These are phyloP conservation scores for Coemansia pectinata DNA, from an alignment of 192 early-diverging fungal species.

Conservation along the genomic window DNA sequence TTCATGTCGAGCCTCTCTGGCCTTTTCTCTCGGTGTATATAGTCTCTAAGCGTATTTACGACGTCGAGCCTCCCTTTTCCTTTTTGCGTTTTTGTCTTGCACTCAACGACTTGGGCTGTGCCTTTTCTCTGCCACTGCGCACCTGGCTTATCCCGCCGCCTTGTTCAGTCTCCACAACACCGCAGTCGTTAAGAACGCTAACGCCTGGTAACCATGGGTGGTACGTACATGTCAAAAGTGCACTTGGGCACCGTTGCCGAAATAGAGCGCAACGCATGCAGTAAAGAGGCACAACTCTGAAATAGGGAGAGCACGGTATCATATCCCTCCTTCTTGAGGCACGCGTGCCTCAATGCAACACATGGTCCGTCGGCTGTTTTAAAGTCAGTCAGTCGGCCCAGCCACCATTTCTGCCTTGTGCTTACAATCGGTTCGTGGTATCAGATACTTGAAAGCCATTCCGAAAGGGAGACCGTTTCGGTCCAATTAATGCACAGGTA, in stretches of 20 bases:
- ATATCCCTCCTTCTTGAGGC: not conserved
- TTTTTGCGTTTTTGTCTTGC: not conserved
- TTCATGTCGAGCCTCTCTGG: not conserved
- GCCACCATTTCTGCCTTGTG: not conserved
- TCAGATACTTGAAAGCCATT: not conserved
- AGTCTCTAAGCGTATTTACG: slow-evolving; percentile 1
- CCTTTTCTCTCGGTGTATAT: not conserved
- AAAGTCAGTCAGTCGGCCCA: not conserved
- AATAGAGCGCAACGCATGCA: slow-evolving; percentile 5
- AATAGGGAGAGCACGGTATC: not conserved
- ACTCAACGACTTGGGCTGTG: not conserved
- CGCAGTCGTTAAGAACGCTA: not conserved
- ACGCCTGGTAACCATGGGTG: slow-evolving; percentile 2
- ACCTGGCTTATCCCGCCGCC: not conserved
- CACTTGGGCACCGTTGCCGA: not conserved
- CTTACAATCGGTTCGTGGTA: not conserved
- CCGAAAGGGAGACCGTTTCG: not conserved
- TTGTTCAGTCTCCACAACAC: not conserved
- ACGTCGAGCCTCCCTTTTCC: no score
- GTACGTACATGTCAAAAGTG: slow-evolving; percentile 11
- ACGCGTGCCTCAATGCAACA: slow-evolving; percentile 3
- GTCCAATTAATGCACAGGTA: not conserved
- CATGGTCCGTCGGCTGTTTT: slow-evolving; percentile 1
- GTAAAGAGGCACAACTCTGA: slow-evolving; percentile 4
- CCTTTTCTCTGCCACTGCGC: not conserved